Evolutionary conservation across 768 basidiomycete genomes (phyloP).

Genomic region (Panaeolus cyanescens): DNA sequence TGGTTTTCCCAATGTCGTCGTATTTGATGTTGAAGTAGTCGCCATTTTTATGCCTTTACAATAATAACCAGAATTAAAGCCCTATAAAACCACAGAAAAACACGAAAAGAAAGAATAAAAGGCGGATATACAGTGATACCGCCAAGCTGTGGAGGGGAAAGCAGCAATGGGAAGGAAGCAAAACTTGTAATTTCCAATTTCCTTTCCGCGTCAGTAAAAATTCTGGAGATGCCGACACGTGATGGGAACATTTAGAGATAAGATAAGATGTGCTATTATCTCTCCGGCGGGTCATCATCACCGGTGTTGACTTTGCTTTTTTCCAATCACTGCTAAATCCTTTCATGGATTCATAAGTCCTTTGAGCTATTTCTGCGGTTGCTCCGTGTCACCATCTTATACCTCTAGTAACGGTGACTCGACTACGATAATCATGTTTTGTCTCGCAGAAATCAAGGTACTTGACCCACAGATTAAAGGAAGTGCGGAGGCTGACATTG

Average conservation of each 20-base stretch:
- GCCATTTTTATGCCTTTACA: background rate
- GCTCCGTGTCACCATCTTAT: background rate
- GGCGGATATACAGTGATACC: background rate
- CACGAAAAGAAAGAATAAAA: background rate
- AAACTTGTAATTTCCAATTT: background rate
- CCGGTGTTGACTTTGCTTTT: background rate
- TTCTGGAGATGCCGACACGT: background rate
- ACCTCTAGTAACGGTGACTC: background rate
- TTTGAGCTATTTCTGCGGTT: slow-evolving; percentile 1
- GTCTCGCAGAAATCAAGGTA: slow-evolving; percentile 9
- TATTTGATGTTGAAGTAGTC: slow-evolving; percentile 6
- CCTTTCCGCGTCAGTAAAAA: slow-evolving; percentile 2
- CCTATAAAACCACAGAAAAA: background rate
- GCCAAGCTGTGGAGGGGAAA: background rate
- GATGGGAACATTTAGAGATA: background rate
- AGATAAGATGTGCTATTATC: background rate
- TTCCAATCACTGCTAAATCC: background rate
- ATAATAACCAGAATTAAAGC: background rate
- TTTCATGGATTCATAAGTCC: slow-evolving; percentile 7
- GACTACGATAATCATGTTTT: slow-evolving; percentile 18
- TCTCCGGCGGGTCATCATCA: background rate
- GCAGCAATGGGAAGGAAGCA: background rate
- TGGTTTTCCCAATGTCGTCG: slow-evolving; percentile 29
- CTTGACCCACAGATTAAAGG: background rate
- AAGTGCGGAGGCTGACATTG: slow-evolving; percentile 29